Conservation (phyloP, 352 stramenopile species). For the Phytophthora idaei region DNA sequence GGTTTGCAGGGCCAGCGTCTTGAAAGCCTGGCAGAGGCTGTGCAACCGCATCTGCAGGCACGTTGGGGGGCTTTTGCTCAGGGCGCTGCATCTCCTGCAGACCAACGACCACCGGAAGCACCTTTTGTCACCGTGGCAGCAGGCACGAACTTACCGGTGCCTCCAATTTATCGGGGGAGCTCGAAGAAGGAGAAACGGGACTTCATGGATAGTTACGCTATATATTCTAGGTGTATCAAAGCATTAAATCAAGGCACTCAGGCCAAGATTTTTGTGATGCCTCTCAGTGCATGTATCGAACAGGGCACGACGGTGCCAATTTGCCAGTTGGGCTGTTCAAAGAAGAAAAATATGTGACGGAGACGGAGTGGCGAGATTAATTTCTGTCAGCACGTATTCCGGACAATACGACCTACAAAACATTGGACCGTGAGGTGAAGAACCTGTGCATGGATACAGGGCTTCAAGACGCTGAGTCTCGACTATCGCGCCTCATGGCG, state of each 20-base stretch:
- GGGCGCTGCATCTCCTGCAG: too few relatives aligned
- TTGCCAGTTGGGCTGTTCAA: slow-evolving; percentile 19
- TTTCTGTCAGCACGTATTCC: slow-evolving; percentile 13
- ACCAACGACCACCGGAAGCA: too few relatives aligned
- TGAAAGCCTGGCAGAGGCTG: too few relatives aligned
- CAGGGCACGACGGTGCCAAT: slow-evolving; percentile 10
- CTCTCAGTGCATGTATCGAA: slow-evolving; percentile 11
- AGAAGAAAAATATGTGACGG: slow-evolving; percentile 14
- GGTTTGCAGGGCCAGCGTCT: too few relatives aligned
- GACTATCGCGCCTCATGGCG: slow-evolving; percentile 8
- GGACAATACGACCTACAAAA: slow-evolving; percentile 19
- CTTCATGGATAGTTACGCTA: too few relatives aligned
- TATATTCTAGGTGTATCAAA: background rate
- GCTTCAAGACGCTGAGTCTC: slow-evolving; percentile 13
- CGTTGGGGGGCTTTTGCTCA: too few relatives aligned
- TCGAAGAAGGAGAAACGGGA: too few relatives aligned
- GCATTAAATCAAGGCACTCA: slow-evolving; percentile 7
- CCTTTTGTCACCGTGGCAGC: too few relatives aligned
- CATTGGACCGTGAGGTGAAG: slow-evolving; percentile 12
- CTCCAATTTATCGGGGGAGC: too few relatives aligned
- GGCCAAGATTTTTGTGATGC: slow-evolving; percentile 15
- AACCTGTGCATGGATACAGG: slow-evolving; percentile 5
- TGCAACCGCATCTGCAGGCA: too few relatives aligned
- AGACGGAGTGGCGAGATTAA: slow-evolving; percentile 13
- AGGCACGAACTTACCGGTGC: too few relatives aligned